These are phyloP conservation scores for Kazachstania sp. DNA, from an alignment of 1,139 yeast species.

Conservation along the genomic window DNA sequence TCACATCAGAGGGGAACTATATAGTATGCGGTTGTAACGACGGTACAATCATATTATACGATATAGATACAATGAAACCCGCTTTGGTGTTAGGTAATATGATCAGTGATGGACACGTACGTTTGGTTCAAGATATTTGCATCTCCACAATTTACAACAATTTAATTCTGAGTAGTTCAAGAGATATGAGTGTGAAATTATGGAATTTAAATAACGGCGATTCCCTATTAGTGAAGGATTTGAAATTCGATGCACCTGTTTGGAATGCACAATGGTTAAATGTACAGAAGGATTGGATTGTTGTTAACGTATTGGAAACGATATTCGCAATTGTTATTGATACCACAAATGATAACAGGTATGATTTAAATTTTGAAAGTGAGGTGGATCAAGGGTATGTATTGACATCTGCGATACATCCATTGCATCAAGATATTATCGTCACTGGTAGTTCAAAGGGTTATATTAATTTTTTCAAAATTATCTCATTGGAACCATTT, in stretches of 20 bases:
- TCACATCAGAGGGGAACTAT: slow-evolving; percentile 75
- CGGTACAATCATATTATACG: slow-evolving; percentile 74
- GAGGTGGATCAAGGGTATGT: slow-evolving; percentile 28
- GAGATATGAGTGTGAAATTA: slow-evolving; percentile 75
- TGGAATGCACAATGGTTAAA: slow-evolving; percentile 27
- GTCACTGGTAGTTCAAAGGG: slow-evolving; percentile 80
- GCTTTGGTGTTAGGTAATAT: slow-evolving; percentile 31
- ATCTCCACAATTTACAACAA: slow-evolving; percentile 23
- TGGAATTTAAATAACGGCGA: slow-evolving; percentile 53
- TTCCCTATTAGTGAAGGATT: slow-evolving; percentile 43
- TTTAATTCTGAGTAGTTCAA: slow-evolving; percentile 60
- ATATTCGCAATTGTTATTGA: slow-evolving; percentile 43
- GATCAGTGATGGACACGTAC: slow-evolving; percentile 54
- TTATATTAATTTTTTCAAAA: slow-evolving; percentile 47
- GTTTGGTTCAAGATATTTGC: slow-evolving; percentile 66
- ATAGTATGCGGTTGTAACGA: slow-evolving; percentile 77
- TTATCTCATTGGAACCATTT: background rate
- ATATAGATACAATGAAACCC: slow-evolving; percentile 49
- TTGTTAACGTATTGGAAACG: slow-evolving; percentile 34
- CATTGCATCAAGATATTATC: slow-evolving; percentile 37
- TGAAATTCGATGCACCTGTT: slow-evolving; percentile 50
- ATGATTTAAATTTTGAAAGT: no score
- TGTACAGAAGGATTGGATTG: slow-evolving; percentile 5
- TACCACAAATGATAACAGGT: slow-evolving; percentile 38
- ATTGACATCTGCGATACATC: slow-evolving; percentile 29